Percentiles rank a stretch among this genome's conserved stretches.
phyloP scores from a whole-genome alignment of 768 basidiomycete genomes.

The Tulasnella sp. region DNA sequence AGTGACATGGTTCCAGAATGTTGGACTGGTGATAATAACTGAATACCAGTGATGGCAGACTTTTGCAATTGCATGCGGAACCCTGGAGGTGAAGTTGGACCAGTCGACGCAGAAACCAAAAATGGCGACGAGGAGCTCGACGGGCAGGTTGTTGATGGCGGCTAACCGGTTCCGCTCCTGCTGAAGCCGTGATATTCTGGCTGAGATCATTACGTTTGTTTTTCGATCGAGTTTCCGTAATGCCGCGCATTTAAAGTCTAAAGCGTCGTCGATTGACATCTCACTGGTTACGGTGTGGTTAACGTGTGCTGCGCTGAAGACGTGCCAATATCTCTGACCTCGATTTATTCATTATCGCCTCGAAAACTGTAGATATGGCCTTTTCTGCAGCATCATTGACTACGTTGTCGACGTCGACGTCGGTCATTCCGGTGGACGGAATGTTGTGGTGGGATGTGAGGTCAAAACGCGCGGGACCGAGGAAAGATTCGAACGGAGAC shows the following conservation, averaged over 20 bases:
- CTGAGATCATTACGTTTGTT: background rate
- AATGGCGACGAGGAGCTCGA: background rate
- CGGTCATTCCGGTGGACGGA: too few species aligned
- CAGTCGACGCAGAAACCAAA: background rate
- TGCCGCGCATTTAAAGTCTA: background rate
- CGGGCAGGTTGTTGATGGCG: background rate
- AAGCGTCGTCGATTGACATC: background rate
- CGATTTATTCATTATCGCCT: background rate
- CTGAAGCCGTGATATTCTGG: background rate
- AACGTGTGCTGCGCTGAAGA: background rate
- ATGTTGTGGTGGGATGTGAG: background rate
- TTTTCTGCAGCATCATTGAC: background rate
- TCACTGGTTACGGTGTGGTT: background rate
- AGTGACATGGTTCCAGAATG: background rate
- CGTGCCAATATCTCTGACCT: background rate
- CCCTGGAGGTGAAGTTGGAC: background rate
- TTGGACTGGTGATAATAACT: background rate
- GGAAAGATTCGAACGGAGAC: background rate
- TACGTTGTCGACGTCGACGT: background rate
- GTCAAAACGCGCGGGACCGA: background rate
- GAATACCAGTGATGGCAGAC: background rate
- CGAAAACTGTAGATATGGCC: background rate
- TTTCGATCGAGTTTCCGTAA: background rate
- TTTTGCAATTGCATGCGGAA: background rate
- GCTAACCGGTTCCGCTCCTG: background rate